Evolutionary conservation across 306 rosid species (phyloP), one percentile per base, ranked within the genome.

Genomic region (Ziziphus jujuba): DNA sequence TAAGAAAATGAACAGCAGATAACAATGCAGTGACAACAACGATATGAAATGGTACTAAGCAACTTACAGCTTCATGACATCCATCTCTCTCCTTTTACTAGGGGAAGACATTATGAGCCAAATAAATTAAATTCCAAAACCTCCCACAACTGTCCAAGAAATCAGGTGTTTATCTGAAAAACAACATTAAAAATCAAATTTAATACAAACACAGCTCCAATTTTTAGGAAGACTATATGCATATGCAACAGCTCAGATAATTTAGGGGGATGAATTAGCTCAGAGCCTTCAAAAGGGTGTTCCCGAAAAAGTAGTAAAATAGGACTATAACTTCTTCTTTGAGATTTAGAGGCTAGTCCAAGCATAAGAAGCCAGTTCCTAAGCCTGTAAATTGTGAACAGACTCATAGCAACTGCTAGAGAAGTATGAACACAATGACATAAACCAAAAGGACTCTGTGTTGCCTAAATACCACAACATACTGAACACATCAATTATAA

Each of bases 31-130:
- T 36, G 43, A 35, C 52, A 53, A 36, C 38, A 53, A 66, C 5
- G 21, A 55, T 43, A 24, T 57, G 23, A 13, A 36, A 55, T 24
- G 68, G 61, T 38, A 63, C 23, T 20, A 28, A 58, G 53, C 64
- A 62, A 76, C 99, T 87, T 80, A 95, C 99, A 95, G 68, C 77
- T 95, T 95, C 99, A 91, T 91, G 65, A 95, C 99, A 85, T 95
- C 99, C 96, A 95, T 91, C 71, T 95, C 99, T 81, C 99, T 84
- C 77, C 99, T 87, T 85, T 95, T 95, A 85, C 97, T 91, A 74
- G 97, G 99, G 81, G 99, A 95, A 75, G 97, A 95, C 99, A 95
- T 95, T 66, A 74, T 84, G 77, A 71, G 35, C 45, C 58, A 9
- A 69, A 44, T 34, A 70, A 72, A 69, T 54, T 54, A 72, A 67